Percentiles rank a stretch among this genome's conserved stretches.
Conservation (phyloP, 768 basidiomycete genomes). For the Auriscalpium microsporum region DNA sequence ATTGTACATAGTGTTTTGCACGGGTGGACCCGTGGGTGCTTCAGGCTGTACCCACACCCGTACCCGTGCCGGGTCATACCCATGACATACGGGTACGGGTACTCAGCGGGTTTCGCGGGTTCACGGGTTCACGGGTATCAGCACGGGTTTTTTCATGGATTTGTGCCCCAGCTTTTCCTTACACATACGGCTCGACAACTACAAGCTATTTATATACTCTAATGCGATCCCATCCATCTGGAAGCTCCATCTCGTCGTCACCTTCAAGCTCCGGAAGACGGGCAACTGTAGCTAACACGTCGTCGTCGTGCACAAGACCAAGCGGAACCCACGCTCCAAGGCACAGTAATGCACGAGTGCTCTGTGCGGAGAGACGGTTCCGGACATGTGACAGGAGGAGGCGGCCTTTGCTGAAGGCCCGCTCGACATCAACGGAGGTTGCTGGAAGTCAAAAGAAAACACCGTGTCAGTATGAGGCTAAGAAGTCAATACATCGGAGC, state of each 20-base stretch:
- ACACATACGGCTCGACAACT: too few relatives aligned
- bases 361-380: conserved; percentile 18
- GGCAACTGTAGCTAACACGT: neutral
- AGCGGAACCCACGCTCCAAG: neutral
- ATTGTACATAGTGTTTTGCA: neutral
- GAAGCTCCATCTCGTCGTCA: neutral
- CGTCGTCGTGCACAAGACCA: neutral
- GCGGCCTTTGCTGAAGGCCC: conserved; percentile 22
- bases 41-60: neutral
- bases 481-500: too few relatives aligned
- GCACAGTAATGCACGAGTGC: conserved; percentile 9
- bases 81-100: neutral
- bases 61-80: neutral
- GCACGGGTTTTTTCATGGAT: too few relatives aligned
- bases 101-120: neutral
- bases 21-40: neutral
- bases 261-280: neutral
- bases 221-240: neutral
- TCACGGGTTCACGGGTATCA: neutral
- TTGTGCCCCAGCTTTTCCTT: too few relatives aligned
- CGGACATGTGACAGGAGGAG: conserved; percentile 20
- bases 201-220: neutral
- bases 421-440: conserved; percentile 23
- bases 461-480: too few relatives aligned
- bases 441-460: too few relatives aligned